phyloP scores from a whole-genome alignment of 805 yeast species.

The Candida tammaniensis region DNA sequence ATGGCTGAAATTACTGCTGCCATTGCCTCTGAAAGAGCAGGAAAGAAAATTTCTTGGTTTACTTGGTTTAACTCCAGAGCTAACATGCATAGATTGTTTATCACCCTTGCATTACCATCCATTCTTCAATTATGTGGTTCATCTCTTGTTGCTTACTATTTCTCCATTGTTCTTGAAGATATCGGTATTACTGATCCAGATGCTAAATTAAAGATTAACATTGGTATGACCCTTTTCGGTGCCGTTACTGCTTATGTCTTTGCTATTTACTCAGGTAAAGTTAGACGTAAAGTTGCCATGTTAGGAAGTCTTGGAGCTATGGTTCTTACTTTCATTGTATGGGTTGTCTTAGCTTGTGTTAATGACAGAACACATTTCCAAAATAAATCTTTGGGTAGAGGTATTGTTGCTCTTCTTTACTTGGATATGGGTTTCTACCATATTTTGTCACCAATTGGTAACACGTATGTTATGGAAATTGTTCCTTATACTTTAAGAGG shows the following conservation, averaged over 20 bases:
- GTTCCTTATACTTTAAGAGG: conserved; percentile 33
- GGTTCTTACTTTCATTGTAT: conserved; percentile 18
- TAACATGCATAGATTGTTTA: conserved; percentile 11
- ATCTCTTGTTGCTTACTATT: conserved; percentile 48
- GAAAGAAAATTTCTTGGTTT: conserved; percentile 8
- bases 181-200: conserved; percentile 48
- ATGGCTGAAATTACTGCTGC: conserved; percentile 12
- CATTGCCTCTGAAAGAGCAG: conserved; percentile 10
- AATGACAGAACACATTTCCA: conserved; percentile 13
- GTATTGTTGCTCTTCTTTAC: conserved; percentile 22
- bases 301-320: conserved; percentile 20
- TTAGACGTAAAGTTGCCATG: conserved; percentile 24
- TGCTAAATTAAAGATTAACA: conserved; percentile 47
- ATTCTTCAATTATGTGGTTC: conserved; percentile 39
- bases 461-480: conserved; percentile 26
- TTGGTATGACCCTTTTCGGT: conserved; percentile 46
- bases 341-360: conserved; percentile 19
- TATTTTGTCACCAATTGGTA: conserved; percentile 33
- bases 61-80: conserved; percentile 8
- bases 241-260: conserved; percentile 23
- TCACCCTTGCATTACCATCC: conserved; percentile 7
- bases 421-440: conserved; percentile 19
- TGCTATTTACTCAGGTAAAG: conserved; percentile 13
- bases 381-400: conserved; percentile 7
- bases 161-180: conserved; percentile 44